A percentile compares a stretch with the other conserved stretches of the same genome.
Conservation (phyloP, 2,329 filamentous ascomycete species). For the Penicillium thymicola region DNA sequence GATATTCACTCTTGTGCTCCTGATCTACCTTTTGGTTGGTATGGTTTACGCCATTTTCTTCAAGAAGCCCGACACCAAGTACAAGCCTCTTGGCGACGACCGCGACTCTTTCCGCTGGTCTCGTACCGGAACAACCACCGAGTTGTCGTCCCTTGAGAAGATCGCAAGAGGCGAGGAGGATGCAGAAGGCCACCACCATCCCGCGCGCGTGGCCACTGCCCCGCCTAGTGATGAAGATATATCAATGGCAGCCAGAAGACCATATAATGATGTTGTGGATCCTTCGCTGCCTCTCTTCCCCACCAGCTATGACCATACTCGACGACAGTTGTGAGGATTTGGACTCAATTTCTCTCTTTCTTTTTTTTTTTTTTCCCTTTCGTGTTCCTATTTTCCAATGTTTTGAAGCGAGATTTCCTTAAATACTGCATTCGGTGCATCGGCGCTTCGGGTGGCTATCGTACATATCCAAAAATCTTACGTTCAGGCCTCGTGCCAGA, state of each 20-base stretch:
- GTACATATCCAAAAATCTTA: not conserved
- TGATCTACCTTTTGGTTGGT: constrained; percentile 76
- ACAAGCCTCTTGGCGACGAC: constrained; percentile 93
- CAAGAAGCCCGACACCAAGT: constrained; percentile 90
- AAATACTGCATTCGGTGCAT: not conserved
- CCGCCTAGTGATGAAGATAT: constrained; percentile 7
- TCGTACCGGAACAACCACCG: constrained; percentile 68
- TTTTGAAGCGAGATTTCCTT: not conserved
- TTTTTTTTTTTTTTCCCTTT: not conserved
- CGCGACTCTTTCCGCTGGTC: constrained; percentile 97
- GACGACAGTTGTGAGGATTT: not conserved
- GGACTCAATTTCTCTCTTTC: not conserved
- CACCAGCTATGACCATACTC: not conserved
- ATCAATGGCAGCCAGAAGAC: constrained; percentile 4
- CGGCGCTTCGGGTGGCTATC: not conserved
- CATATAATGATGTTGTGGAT: constrained; percentile 9
- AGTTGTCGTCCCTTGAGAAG: constrained; percentile 83
- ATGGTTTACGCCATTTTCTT: constrained; percentile 77
- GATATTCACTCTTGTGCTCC: constrained; percentile 73
- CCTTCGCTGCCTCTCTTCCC: constrained; percentile 9
- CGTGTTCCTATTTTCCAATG: not conserved
- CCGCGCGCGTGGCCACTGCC: not conserved
- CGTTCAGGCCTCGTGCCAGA: not conserved
- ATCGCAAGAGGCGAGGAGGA: constrained; percentile 76
- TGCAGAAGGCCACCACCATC: not conserved